Conservation (phyloP, 129 eudicot species). For the Saussurea involucrata region DNA sequence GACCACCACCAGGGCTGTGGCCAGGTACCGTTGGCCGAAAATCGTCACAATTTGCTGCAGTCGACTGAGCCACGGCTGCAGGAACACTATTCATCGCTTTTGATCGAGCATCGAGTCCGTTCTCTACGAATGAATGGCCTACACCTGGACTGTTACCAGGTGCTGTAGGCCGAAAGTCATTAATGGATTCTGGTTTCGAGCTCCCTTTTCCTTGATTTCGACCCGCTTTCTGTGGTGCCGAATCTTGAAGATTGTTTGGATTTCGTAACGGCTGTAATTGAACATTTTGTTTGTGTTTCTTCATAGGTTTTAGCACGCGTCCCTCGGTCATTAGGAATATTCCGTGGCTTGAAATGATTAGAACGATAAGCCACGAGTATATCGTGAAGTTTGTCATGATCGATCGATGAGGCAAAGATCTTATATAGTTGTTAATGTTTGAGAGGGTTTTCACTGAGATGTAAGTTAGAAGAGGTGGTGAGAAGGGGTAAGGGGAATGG, state of each 20-base stretch:
- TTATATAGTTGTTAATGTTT: not conserved
- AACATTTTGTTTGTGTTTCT: constrained; percentile 2
- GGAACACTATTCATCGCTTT: not conserved
- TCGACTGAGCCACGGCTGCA: not conserved
- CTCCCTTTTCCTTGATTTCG: constrained; percentile 6
- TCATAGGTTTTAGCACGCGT: constrained; percentile 28
- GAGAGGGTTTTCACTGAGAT: not conserved
- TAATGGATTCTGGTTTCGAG: constrained; percentile 8
- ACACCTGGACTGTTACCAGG: constrained; percentile 62
- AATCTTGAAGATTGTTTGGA: constrained; percentile 14
- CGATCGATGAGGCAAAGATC: not conserved
- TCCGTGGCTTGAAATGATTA: constrained; percentile 21
- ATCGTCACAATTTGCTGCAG: constrained; percentile 10
- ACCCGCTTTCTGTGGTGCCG: not conserved
- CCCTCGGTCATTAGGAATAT: constrained; percentile 33
- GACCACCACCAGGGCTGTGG: constrained; percentile 60
- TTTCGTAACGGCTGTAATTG: not conserved
- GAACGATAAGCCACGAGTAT: constrained; percentile 17
- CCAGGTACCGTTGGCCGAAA: constrained; percentile 47
- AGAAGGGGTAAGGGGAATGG: constrained; percentile 13
- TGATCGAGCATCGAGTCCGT: constrained; percentile 11
- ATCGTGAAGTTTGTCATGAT: constrained; percentile 36
- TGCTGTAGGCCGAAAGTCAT: constrained; percentile 43
- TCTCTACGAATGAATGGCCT: constrained; percentile 34
- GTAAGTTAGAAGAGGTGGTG: not conserved